A percentile compares a stretch with the other conserved stretches of the same genome.
These are phyloP conservation scores for Eutypella sp. DNA, from an alignment of 2,329 filamentous ascomycete genomes.

Conservation along the genomic window DNA sequence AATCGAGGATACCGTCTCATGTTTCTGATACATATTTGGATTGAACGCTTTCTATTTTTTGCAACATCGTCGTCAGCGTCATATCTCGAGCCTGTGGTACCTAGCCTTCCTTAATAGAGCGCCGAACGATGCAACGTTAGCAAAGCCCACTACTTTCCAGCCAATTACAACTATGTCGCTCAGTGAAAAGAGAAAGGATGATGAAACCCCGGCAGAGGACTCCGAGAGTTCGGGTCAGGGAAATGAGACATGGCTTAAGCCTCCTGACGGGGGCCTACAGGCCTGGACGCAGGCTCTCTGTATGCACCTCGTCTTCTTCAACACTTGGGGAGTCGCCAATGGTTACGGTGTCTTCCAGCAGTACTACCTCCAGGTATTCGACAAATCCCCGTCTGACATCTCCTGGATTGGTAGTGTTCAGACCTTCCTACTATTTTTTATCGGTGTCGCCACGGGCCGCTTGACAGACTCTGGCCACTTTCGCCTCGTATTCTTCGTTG, in stretches of 20 bases:
- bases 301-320: constrained; percentile 4
- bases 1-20: no score
- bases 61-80: no score
- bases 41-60: no score
- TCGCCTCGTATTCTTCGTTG: constrained; percentile 8
- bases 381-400: constrained; percentile 12
- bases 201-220: not conserved
- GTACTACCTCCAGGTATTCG: constrained; percentile 13
- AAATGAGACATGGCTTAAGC: not conserved
- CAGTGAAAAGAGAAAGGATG: not conserved
- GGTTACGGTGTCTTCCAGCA: constrained; percentile 21
- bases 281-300: constrained; percentile 1
- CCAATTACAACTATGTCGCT: not conserved
- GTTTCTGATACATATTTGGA: no score
- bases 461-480: constrained; percentile 23
- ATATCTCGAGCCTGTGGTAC: no score
- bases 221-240: not conserved
- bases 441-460: constrained; percentile 19
- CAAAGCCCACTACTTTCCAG: no score
- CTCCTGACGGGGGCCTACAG: not conserved
- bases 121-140: not conserved
- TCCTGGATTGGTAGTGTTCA: constrained; percentile 23
- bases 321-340: constrained; percentile 14
- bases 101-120: not conserved
- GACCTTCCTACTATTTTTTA: constrained; percentile 23